Evolutionary conservation across 306 rosid genomes (phyloP).

Genomic region (Erythrophleum fordii): DNA sequence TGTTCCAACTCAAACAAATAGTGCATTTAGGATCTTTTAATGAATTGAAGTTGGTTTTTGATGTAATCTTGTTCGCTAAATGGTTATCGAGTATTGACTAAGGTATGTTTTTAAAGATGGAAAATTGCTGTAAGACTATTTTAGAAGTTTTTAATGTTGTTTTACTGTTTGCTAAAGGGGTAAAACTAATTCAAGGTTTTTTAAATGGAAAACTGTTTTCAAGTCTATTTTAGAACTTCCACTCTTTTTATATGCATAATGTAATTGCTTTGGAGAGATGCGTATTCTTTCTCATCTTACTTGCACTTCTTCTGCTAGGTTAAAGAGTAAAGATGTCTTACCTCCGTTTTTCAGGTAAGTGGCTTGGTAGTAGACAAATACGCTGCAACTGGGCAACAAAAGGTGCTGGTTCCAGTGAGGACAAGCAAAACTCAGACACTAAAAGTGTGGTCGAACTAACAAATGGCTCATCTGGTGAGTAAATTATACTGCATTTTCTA

Average conservation of each 20-base stretch:
- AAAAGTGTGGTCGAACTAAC: constrained; percentile 90
- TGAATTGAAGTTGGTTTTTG: neutral
- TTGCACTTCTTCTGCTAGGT: constrained; percentile 22
- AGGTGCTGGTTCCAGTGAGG: constrained; percentile 85
- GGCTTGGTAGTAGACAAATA: constrained; percentile 98
- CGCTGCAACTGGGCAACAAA: constrained; percentile 99
- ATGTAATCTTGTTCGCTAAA: neutral
- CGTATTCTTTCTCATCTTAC: neutral
- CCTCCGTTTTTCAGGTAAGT: constrained; percentile 65
- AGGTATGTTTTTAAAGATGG: neutral
- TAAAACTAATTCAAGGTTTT: neutral
- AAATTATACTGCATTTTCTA: constrained; percentile 15
- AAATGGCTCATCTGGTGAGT: constrained; percentile 87
- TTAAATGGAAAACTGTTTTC: neutral
- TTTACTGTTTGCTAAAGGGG: neutral
- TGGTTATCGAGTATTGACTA: neutral
- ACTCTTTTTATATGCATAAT: neutral
- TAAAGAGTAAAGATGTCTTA: neutral
- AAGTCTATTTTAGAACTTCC: neutral
- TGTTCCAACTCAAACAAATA: neutral
- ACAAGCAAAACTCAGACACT: constrained; percentile 74
- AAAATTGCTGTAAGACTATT: neutral
- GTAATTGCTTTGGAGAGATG: neutral
- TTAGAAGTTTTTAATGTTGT: neutral
- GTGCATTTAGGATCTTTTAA: constrained; percentile 7